Base-by-base conservation (phyloP, 2,329 filamentous ascomycete genomes). In the Hypoxylon rubiginosum region DNA sequence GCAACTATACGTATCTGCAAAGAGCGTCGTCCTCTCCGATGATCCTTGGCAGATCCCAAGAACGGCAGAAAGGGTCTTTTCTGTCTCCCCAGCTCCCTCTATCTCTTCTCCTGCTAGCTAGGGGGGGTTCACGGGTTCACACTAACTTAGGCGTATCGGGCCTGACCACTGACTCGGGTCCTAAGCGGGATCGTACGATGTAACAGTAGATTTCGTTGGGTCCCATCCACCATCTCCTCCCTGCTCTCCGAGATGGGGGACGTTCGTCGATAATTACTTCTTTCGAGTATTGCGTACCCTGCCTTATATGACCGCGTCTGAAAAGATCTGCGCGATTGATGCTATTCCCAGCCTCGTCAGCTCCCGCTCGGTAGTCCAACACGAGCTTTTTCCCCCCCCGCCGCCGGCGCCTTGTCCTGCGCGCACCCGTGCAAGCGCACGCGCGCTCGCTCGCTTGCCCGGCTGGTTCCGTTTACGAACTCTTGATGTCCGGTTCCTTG, bases 261-360 rank as follows among this genome's bases (percentile, higher is more conserved):
- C 45, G 52, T 36, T 24, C 50, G 57, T 50, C 41, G 36, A 62
- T 50, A 53, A 39, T 48, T 57, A 21, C 21, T 45, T 48, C 41
- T 19, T 56, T 54, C 43, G 34, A 52, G 53, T n/a, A 24, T 26
- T 41, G n/a, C 39, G n/a, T 34, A 63, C 53, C 58, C 49, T 62
- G 58, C 45, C 57, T 45, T 60, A 30, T 41, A 60, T 46, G 32
- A 55, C n/a, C 48, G 36, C 49, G 53, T 62, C 39, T 62, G 21
- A 21, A 24, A 24, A 56, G 63, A 69, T 66, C 66, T 45, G 58
- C 67, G 50, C 21, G 21, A 34, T 51, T 67, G 67, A 67, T 69
- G 67, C 67, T 67, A 59, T 69, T 67, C 67, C 49, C 60, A 69
- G 67, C 64, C 60, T 60, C 54, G 58, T 4, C 51, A 62, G 60